These are phyloP conservation scores for Scenedesmus sp. DNA, from an alignment of 163 green algal genomes.

Conservation along the genomic window DNA sequence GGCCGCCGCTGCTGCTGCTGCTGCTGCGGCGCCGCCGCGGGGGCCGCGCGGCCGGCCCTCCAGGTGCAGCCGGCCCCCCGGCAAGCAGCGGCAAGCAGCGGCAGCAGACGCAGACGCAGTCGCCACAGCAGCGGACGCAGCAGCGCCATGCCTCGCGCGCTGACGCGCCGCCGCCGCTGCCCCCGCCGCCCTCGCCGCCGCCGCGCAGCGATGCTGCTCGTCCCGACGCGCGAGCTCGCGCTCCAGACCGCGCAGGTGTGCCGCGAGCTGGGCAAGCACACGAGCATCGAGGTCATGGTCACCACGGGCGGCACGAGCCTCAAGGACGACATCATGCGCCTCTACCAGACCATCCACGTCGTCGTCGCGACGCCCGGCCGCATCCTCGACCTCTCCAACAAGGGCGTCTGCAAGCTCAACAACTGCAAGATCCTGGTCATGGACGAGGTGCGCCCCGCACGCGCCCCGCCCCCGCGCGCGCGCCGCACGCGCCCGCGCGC, in stretches of 20 bases:
- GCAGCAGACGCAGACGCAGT: too few relatives aligned
- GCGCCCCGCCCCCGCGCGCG: too few relatives aligned
- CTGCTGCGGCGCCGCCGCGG: slow-evolving; percentile 70
- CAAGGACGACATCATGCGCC: slow-evolving; percentile 99
- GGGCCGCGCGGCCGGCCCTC: too few relatives aligned
- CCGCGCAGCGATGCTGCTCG: slow-evolving; percentile 92
- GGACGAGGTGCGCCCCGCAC: slow-evolving; percentile 87
- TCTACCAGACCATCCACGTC: slow-evolving; percentile 94
- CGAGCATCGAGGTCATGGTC: slow-evolving; percentile 82
- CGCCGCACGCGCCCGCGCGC: background rate
- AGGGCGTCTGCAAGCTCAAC: slow-evolving; percentile 92
- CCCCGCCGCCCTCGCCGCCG: background rate
- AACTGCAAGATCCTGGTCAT: slow-evolving; percentile 93
- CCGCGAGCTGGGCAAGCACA: slow-evolving; percentile 93
- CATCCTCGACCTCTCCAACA: slow-evolving; percentile 95
- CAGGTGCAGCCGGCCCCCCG: too few relatives aligned
- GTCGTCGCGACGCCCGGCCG: slow-evolving; percentile 98
- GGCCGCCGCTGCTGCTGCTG: background rate
- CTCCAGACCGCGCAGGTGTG: slow-evolving; percentile 97
- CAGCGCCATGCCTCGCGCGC: too few relatives aligned
- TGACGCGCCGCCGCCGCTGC: background rate
- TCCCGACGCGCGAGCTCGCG: slow-evolving; percentile 97
- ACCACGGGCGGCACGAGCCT: slow-evolving; percentile 97
- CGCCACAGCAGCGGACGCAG: too few relatives aligned
- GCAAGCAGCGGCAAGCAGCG: too few relatives aligned